phyloP scores from a whole-genome alignment of 164 flowering plant species.

The Hamamelis virginiana region DNA sequence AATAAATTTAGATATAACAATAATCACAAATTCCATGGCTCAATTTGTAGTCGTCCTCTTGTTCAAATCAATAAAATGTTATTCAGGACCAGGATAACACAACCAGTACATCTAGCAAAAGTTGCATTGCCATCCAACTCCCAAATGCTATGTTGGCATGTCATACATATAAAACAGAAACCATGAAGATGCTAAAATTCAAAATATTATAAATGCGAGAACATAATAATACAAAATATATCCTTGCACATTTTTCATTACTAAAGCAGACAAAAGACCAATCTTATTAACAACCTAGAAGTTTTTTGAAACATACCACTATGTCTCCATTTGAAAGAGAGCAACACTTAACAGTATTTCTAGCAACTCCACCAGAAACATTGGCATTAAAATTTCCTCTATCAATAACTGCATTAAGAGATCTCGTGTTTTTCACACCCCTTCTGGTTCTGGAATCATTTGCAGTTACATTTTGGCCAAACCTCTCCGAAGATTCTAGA shows the following conservation, averaged over 20 bases:
- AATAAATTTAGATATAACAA: too few relatives aligned
- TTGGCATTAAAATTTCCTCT: constrained; percentile 77
- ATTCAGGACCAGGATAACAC: too few relatives aligned
- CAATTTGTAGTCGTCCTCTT: too few relatives aligned
- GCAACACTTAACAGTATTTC: constrained; percentile 65
- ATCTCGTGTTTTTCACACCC: constrained; percentile 20
- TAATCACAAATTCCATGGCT: too few relatives aligned
- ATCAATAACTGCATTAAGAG: constrained; percentile 62
- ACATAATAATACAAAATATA: background rate
- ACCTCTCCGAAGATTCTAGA: constrained; percentile 26
- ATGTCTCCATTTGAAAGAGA: constrained; percentile 88
- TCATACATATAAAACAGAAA: too few relatives aligned
- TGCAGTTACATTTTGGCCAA: constrained; percentile 20
- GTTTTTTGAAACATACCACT: constrained; percentile 65
- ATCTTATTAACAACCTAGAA: constrained; percentile 4
- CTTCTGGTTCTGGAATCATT: constrained; percentile 24
- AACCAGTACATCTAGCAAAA: too few relatives aligned
- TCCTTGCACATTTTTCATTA: background rate
- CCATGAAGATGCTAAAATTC: background rate
- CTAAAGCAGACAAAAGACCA: background rate
- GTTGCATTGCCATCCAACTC: too few relatives aligned
- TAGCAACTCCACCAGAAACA: constrained; percentile 83
- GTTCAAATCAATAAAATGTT: too few relatives aligned
- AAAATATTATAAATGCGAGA: background rate
- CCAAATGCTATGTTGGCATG: too few relatives aligned